Conservation (phyloP, 1,284 basidiomycete species). For the Cutaneotrichosporon mucoides region DNA sequence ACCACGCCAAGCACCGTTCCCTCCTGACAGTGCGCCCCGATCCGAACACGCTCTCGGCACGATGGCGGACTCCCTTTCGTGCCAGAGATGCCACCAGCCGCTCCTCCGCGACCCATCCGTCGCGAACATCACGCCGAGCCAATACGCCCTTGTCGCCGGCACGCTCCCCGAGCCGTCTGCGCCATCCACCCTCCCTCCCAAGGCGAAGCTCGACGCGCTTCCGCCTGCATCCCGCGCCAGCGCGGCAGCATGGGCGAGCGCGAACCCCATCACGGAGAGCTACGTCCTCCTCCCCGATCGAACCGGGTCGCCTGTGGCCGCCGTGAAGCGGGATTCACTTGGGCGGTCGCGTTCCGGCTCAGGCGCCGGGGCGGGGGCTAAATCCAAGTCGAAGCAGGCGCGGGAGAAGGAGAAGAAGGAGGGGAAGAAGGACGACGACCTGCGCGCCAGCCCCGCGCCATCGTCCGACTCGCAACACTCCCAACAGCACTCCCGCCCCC, state of each 20-base stretch:
- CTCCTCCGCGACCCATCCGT: slow-evolving; percentile 82
- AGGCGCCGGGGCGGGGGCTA: too few relatives aligned
- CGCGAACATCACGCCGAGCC: slow-evolving; percentile 72
- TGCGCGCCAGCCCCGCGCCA: not conserved
- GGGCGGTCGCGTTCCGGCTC: too few relatives aligned
- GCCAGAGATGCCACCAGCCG: slow-evolving; percentile 56
- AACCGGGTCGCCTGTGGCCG: not conserved
- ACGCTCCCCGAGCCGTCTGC: slow-evolving; percentile 55
- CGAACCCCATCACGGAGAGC: slow-evolving; percentile 60
- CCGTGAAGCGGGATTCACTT: not conserved
- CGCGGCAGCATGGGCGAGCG: slow-evolving; percentile 55
- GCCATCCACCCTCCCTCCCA: slow-evolving; percentile 48
- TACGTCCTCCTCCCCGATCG: slow-evolving; percentile 75
- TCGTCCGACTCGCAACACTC: slow-evolving; percentile 17
- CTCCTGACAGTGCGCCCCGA: too few relatives aligned
- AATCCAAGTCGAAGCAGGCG: too few relatives aligned
- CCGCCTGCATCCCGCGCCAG: slow-evolving; percentile 53
- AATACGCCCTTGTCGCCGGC: slow-evolving; percentile 74
- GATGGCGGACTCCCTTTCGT: slow-evolving; percentile 28
- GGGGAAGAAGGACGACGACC: not conserved
- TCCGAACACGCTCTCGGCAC: too few relatives aligned
- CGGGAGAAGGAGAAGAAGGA: not conserved
- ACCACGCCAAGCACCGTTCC: too few relatives aligned
- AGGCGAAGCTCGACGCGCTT: slow-evolving; percentile 57
- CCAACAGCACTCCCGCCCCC: slow-evolving; percentile 27